Evolutionary conservation across 371 early-diverging fungal species (phyloP), one percentile per base, ranked within the genome.

Genomic region (Mucor sp.): DNA sequence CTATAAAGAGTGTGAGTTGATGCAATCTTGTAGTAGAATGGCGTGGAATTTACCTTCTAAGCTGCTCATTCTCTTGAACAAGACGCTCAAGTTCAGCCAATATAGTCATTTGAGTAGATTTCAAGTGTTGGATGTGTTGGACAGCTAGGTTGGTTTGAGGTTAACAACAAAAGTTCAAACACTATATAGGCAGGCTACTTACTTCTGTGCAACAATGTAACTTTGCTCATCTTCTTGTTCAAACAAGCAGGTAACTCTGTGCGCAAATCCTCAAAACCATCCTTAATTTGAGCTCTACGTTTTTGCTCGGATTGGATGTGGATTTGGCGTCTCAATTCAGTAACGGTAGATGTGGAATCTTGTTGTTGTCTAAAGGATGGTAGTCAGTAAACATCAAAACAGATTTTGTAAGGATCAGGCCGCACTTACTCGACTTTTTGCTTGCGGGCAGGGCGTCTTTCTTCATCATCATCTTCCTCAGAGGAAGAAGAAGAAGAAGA

Each of bases 271-370:
- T 82, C 83, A 72, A 82, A 82, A 5, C 83, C 82, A 68, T 82
- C 83, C 58, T 82, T 82, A 32, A 82, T 82, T 67, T 82, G 80
- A 44, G 83, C 80, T 27, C 83, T 77, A 61, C 83, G 77, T 62
- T 79, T 83, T 65, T 83, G 83, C 58, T 83, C 83, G 50, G 83
- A 83, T 63, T 83, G 83, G 62, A 83, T 83, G 65, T 83, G 83
- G 50, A 83, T 77, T 57, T 77, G 83, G 27, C 80, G 77, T 65
- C 83, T 74, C 39, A 80, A 57, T 44, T 83, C 83, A 44, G 76
- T 70, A 4, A 70, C 70, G 58, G 37, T 57, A 39, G 64, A 50
- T 32, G 62, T 58, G 25, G 58, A 19, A 25, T 11, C 44, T 43
- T 68, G 58, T 63, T 65, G 56, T 28, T 64, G 57, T 27, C 39